phyloP scores from a whole-genome alignment of 371 early-diverging fungal species.

The Phascolomyces articulosus region DNA sequence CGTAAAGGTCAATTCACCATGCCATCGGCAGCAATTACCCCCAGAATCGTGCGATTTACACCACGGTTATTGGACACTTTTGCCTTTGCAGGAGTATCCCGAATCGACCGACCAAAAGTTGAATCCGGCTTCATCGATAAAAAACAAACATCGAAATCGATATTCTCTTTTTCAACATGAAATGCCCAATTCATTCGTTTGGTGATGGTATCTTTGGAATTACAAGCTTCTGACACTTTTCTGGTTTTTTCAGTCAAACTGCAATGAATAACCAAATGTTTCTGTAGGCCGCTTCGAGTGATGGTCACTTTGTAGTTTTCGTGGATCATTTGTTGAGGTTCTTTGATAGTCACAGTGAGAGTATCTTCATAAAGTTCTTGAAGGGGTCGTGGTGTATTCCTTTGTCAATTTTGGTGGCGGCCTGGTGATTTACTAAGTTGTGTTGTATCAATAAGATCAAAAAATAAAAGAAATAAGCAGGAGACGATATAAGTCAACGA shows the following conservation, averaged over 20 bases:
- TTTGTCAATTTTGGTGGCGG: not conserved
- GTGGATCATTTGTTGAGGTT: not conserved
- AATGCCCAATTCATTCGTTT: not conserved
- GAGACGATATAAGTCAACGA: too few species aligned
- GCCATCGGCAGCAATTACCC: not conserved
- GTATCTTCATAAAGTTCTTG: not conserved
- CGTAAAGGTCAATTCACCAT: not conserved
- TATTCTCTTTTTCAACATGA: not conserved
- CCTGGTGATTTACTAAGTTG: not conserved
- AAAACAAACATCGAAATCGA: constrained; percentile 6
- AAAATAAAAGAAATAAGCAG: too few species aligned
- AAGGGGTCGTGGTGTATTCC: not conserved
- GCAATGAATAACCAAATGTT: not conserved
- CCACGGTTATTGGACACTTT: constrained; percentile 2
- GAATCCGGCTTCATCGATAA: constrained; percentile 14
- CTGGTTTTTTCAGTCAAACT: not conserved
- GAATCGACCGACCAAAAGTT: constrained; percentile 6
- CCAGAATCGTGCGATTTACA: constrained; percentile 5
- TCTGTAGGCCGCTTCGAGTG: not conserved
- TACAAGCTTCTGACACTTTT: not conserved
- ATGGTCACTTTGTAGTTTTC: not conserved
- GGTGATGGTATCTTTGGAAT: not conserved
- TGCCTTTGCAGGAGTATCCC: not conserved
- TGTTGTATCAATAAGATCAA: too few species aligned
- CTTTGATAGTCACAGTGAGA: not conserved